These are phyloP conservation scores for Pseudovirgaria hyperparasitica DNA, from an alignment of 2,329 filamentous ascomycete species.

Conservation along the genomic window DNA sequence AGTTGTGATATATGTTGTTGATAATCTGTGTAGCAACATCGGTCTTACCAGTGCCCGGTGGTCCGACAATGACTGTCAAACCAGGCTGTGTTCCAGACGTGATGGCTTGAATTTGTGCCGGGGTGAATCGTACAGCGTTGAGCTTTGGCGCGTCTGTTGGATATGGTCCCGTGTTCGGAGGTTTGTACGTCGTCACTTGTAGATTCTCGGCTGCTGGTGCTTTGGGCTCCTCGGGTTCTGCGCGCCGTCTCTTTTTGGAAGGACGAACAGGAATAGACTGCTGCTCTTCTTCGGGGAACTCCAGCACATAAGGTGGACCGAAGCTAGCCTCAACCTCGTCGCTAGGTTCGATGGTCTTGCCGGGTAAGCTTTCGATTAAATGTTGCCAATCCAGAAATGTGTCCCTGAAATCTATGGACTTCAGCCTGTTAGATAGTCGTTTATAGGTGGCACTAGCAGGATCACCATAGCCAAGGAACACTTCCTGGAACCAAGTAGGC, in stretches of 20 bases:
- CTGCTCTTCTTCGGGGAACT: constrained; percentile 36
- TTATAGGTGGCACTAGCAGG: constrained; percentile 79
- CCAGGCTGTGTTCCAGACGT: constrained; percentile 89
- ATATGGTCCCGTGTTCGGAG: constrained; percentile 81
- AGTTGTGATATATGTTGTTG: constrained; percentile 98
- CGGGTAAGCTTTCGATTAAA: constrained; percentile 78
- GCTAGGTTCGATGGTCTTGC: constrained; percentile 69
- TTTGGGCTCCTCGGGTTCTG: constrained; percentile 53
- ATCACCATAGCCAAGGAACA: constrained; percentile 95
- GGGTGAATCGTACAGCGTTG: constrained; percentile 79
- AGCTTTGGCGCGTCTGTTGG: constrained; percentile 68
- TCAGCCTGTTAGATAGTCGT: constrained; percentile 63
- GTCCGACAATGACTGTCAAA: constrained; percentile 84
- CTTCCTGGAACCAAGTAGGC: constrained; percentile 86
- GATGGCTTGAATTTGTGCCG: constrained; percentile 84
- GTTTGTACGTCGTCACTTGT: constrained; percentile 80
- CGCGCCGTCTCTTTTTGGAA: constrained; percentile 77
- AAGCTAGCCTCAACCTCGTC: constrained; percentile 62
- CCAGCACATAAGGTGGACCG: constrained; percentile 75
- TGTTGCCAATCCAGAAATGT: constrained; percentile 96
- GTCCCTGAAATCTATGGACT: constrained; percentile 77
- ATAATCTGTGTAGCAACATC: constrained; percentile 98
- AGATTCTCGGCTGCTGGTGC: constrained; percentile 54
- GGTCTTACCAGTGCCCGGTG: constrained; percentile 96
- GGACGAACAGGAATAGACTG: constrained; percentile 39